Percentiles rank a stretch among this genome's conserved stretches.
phyloP scores from a whole-genome alignment of 192 early-diverging fungal species.

The Backusella luteola region DNA sequence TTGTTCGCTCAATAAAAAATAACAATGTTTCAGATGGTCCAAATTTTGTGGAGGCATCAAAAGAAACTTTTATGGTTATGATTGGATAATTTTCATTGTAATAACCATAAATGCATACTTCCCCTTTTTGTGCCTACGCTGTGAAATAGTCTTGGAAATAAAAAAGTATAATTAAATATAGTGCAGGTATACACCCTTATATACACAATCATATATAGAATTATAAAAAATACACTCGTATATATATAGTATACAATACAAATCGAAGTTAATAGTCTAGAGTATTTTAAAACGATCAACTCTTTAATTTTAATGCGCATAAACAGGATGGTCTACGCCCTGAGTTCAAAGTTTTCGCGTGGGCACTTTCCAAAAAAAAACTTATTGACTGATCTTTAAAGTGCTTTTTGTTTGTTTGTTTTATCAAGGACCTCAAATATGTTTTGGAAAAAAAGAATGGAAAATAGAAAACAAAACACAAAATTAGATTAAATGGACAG shows the following conservation, averaged over 20 bases:
- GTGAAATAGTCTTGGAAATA: not conserved
- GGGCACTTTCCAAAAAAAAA: not conserved
- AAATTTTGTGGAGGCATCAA: not conserved
- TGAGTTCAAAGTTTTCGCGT: not conserved
- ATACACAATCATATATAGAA: not conserved
- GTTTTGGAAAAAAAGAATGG: not conserved
- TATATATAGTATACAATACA: not conserved
- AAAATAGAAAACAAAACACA: too few species aligned
- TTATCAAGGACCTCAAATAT: not conserved
- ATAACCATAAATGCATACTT: not conserved
- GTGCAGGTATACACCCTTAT: not conserved
- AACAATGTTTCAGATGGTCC: not conserved
- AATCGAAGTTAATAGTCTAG: not conserved
- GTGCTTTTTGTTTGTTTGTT: too few species aligned
- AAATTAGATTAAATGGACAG: too few species aligned
- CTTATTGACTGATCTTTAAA: not conserved
- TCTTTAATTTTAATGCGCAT: not conserved
- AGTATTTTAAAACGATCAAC: not conserved
- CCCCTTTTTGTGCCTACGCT: not conserved
- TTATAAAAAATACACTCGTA: not conserved
- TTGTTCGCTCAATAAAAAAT: not conserved
- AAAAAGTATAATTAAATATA: not conserved
- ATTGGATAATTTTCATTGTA: not conserved
- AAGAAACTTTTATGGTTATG: not conserved
- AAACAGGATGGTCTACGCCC: not conserved